Evolutionary conservation across 208 protist genomes (phyloP).

Genomic region (Acanthamoeba divionensis): DNA sequence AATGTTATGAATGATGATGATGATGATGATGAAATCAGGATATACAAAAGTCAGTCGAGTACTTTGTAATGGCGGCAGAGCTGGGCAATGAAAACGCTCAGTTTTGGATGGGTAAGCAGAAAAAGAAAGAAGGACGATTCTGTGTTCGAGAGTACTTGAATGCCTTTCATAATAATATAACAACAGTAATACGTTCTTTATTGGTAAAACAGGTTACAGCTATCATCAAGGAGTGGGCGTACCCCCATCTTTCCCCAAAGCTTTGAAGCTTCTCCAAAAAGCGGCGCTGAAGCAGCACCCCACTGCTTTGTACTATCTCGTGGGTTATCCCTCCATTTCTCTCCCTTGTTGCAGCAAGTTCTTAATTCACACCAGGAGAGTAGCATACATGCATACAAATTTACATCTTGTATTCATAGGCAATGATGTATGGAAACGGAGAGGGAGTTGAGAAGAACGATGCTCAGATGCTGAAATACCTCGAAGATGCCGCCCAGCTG

Average conservation of each 20-base stretch:
- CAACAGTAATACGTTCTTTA: background rate
- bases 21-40: no score
- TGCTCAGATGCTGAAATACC: background rate
- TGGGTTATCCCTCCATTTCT: background rate
- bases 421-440: background rate
- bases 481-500: background rate
- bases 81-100: background rate
- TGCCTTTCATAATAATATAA: background rate
- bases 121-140: background rate
- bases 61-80: background rate
- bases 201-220: constrained; percentile 10
- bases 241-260: background rate
- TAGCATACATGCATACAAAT: background rate
- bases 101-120: constrained; percentile 15
- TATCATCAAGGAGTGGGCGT: background rate
- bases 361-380: background rate
- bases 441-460: background rate
- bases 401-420: background rate
- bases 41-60: background rate
- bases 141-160: background rate
- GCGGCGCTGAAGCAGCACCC: constrained; percentile 1
- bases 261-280: background rate
- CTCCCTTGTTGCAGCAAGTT: background rate
- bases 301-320: background rate
- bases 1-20: no score